Percentiles rank a stretch among this genome's conserved stretches.
phyloP scores from a whole-genome alignment of 441 rosid genomes.

The Iberis amara region DNA sequence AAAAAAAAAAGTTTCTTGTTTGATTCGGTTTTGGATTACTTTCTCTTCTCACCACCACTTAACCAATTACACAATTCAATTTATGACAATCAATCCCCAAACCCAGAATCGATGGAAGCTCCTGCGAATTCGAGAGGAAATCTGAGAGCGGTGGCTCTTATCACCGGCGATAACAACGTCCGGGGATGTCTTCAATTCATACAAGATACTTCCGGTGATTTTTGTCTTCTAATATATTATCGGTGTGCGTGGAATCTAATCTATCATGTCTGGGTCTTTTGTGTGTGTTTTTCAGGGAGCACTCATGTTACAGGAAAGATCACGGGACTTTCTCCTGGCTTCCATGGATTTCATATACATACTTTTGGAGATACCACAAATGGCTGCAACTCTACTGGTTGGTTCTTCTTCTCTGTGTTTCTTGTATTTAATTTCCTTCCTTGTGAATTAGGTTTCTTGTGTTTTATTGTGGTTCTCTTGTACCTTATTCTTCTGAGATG shows the following conservation, averaged over 20 bases:
- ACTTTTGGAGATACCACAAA: slow-evolving; percentile 89
- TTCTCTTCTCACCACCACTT: too few species aligned
- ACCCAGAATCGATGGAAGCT: slow-evolving; percentile 38
- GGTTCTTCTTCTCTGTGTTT: neutral
- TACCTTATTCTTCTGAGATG: neutral
- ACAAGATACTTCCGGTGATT: slow-evolving; percentile 52
- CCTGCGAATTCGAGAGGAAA: slow-evolving; percentile 34
- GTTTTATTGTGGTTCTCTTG: neutral
- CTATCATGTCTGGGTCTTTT: too few species aligned
- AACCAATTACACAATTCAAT: too few species aligned
- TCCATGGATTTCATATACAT: slow-evolving; percentile 85
- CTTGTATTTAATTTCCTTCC: neutral
- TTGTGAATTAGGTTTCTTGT: neutral
- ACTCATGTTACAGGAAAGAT: slow-evolving; percentile 71
- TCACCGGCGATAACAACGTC: slow-evolving; percentile 55
- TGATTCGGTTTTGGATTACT: too few species aligned
- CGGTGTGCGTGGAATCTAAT: neutral
- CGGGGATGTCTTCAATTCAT: slow-evolving; percentile 62
- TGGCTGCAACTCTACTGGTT: slow-evolving; percentile 97
- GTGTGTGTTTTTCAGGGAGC: slow-evolving; percentile 40
- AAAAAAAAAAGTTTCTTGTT: too few species aligned
- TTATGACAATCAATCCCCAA: neutral
- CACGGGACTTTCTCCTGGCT: slow-evolving; percentile 78
- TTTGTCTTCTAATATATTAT: neutral
- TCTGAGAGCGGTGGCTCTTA: slow-evolving; percentile 75